phyloP scores from a whole-genome alignment of 2,329 filamentous ascomycete genomes.

The Pseudopithomyces maydicus region DNA sequence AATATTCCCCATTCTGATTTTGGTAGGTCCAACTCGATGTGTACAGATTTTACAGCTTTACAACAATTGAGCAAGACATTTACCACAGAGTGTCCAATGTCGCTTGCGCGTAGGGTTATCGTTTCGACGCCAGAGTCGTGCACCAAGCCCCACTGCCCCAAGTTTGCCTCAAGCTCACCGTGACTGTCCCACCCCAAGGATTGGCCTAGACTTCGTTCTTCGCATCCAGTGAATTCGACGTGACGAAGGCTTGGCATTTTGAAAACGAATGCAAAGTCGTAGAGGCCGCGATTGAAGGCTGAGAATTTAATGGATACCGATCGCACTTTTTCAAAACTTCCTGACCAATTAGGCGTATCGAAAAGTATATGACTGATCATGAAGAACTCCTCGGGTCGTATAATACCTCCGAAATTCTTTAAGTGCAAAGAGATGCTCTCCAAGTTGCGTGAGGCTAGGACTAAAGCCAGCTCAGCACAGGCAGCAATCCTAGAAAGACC shows the following conservation, averaged over 20 bases:
- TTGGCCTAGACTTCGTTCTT: neutral
- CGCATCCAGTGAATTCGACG: neutral
- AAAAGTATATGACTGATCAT: neutral
- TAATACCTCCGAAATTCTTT: neutral
- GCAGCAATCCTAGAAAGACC: neutral
- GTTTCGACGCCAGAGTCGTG: neutral
- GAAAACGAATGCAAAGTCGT: constrained; percentile 2
- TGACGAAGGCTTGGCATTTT: constrained; percentile 1
- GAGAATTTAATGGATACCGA: neutral
- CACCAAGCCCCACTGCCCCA: neutral
- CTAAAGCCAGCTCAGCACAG: neutral
- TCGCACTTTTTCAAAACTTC: constrained; percentile 1
- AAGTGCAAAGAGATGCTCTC: neutral
- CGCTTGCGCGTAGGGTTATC: neutral
- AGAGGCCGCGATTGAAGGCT: neutral
- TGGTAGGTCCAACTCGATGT: neutral
- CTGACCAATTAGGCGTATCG: neutral
- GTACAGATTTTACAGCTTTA: neutral
- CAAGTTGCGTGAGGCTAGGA: constrained; percentile 2
- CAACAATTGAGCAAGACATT: constrained; percentile 2
- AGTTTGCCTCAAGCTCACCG: neutral
- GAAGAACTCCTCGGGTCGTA: neutral
- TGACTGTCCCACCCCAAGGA: neutral
- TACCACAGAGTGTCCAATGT: neutral
- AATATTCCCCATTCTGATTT: neutral